These are phyloP conservation scores for Talaromyces sp. DNA, from an alignment of 2,329 filamentous ascomycete species.

Conservation along the genomic window DNA sequence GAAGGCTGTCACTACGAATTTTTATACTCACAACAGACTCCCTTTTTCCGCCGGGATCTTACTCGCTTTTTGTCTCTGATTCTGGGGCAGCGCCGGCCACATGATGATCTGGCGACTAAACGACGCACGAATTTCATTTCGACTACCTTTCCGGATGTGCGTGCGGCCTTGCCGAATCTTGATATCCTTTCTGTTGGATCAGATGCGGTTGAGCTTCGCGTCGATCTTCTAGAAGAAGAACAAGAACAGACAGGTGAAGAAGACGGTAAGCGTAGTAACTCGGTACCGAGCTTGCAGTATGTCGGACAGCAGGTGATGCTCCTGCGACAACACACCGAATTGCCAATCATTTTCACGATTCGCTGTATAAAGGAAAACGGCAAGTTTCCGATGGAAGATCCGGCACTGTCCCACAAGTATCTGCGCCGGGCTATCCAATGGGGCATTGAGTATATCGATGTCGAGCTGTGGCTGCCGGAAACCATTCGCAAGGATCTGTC, in stretches of 20 bases:
- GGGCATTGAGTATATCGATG: conserved; percentile 86
- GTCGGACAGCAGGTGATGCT: conserved; percentile 84
- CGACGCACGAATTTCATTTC: conserved; percentile 78
- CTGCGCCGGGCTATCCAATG: conserved; percentile 80
- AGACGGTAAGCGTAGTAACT: conserved; percentile 58
- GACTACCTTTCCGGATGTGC: conserved; percentile 82
- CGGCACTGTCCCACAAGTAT: conserved; percentile 69
- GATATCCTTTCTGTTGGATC: conserved; percentile 83
- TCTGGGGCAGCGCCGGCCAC: conserved; percentile 71
- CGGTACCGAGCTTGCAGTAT: conserved; percentile 73
- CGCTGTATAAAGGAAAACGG: conserved; percentile 78
- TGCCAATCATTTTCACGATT: conserved; percentile 87
- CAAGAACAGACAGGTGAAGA: conserved; percentile 58
- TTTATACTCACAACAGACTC: conserved; percentile 64
- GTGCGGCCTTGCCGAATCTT: conserved; percentile 74
- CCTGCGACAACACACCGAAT: conserved; percentile 73
- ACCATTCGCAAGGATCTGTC: conserved; percentile 64
- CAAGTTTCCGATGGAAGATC: conserved; percentile 77
- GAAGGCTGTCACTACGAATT: conserved; percentile 78
- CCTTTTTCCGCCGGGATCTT: conserved; percentile 69
- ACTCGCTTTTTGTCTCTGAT: conserved; percentile 75
- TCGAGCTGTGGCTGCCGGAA: conserved; percentile 81
- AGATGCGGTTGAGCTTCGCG: conserved; percentile 78
- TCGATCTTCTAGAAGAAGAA: conserved; percentile 71
- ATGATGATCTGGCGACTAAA: conserved; percentile 66